These are phyloP conservation scores for Saccharomyces uvarum DNA, from an alignment of 1,139 yeast species.

Conservation along the genomic window DNA sequence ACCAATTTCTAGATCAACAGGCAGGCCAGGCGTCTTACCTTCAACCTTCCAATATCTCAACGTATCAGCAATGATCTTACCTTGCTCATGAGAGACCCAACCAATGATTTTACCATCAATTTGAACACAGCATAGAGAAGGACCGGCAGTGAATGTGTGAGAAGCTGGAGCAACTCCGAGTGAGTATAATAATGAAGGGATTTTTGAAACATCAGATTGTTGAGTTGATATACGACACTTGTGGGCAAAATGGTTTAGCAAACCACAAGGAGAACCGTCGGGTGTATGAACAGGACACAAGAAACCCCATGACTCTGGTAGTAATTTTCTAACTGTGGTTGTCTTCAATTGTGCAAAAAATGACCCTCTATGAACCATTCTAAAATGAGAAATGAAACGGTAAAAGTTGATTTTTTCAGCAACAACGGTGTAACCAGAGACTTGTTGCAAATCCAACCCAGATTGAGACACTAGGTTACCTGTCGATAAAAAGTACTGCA, in stretches of 20 bases:
- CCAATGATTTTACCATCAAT: constrained; percentile 89
- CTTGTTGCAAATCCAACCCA: constrained; percentile 96
- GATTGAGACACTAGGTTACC: constrained; percentile 96
- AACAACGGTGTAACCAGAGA: constrained; percentile 95
- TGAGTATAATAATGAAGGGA: constrained; percentile 58
- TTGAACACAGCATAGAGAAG: constrained; percentile 80
- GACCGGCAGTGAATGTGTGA: constrained; percentile 78
- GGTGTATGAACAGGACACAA: constrained; percentile 99
- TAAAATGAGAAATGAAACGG: constrained; percentile 91
- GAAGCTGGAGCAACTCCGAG: constrained; percentile 77
- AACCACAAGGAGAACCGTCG: constrained; percentile 99
- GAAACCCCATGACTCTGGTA: constrained; percentile 99
- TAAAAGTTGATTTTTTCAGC: constrained; percentile 97
- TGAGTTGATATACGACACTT: constrained; percentile 81
- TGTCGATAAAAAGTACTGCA: constrained; percentile 89
- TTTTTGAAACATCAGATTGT: constrained; percentile 63
- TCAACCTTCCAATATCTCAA: constrained; percentile 90
- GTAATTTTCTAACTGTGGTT: constrained; percentile 89
- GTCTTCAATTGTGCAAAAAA: constrained; percentile 97
- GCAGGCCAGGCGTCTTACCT: constrained; percentile 61
- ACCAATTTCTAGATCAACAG: constrained; percentile 83
- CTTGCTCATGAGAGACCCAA: constrained; percentile 89
- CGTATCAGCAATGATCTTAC: constrained; percentile 79
- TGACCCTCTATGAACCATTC: constrained; percentile 99
- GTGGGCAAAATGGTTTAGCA: constrained; percentile 92